Base-by-base conservation (phyloP, 2,329 filamentous ascomycete species). In the Stachybotrys chartarum region DNA sequence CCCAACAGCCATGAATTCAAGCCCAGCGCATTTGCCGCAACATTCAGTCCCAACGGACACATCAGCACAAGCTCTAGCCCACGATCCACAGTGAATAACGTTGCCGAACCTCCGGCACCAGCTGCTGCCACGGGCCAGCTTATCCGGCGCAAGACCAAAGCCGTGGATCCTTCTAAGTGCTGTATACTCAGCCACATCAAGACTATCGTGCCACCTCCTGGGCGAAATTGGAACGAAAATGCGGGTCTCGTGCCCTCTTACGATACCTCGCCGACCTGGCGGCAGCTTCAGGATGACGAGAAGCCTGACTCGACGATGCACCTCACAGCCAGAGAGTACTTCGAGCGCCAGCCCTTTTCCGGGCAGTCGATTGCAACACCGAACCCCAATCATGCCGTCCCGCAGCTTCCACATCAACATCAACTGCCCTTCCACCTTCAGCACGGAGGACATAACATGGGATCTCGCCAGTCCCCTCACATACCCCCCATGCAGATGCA, bases 231-330 rank as follows among this genome's bases (percentile, higher is more conserved):
- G 77, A 79, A 84, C 42, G 81, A 85, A 56, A 96, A 94, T 65
- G 87, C 86, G 50, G 91, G 91, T n/a, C 82, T 97, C 54, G 87
- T 88, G 44, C 87, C 88, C 31, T 86, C 93, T 5, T 97, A 87
- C 70, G 87, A 91, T 63, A 97, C 94, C 1, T 77, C 80, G 11
- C 91, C 91, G 1, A 92, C 87, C 0, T 99, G 94, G 93, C 85
- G 88, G 58, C 83, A 85, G 57, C 73, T 85, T 30, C 75, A 83
- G 51, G 84, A 86, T 18, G 87, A 90, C 60, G 89, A 95, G 60
- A 90, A 88, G 64, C 66, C 75, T 0, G 81, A 85, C 42, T 84
- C 83, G 1, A 83, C 80, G 1, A 86, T 85, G 78, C 77, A 74
- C 59, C 64, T 84, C 64, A 89, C 84, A 0, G 96, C 92, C 69